Base-by-base conservation (phyloP, 495 filamentous ascomycete genomes). In the Ramalina peruviana region DNA sequence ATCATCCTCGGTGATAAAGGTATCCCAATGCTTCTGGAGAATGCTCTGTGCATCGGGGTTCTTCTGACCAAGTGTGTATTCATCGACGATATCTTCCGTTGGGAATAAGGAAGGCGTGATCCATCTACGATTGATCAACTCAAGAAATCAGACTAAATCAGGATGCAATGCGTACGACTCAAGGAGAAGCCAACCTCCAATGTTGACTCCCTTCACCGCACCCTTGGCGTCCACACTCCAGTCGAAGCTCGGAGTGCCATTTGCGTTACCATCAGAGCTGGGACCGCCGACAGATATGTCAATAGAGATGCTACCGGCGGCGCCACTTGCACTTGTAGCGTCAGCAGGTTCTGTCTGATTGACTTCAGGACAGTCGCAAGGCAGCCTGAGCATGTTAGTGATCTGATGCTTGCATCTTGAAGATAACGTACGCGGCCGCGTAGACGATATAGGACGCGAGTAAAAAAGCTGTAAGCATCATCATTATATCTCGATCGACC, bases 1-100 rank as follows among this genome's bases (percentile, higher is more conserved):
- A 60, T 88, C 85, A 27, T 63, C 67, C 49, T 75, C 60, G 5
- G 76, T 80, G 57, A 86, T 77, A 66, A 74, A 88, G 51, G 63
- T 68, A 47, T 62, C 59, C 80, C 80, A 84, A 57, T 84, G 80
- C 38, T 67, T 39, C 3, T 66, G 59, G 39, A 84, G 63, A 17
- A 66, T 62, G 21, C 57, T 51, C 20, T 63, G 58, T 26, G 76
- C 76, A 40, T 68, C 66, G 54, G 36, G 78, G 75, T 30, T 78
- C 58, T 25, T 54, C 59, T 67, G 46, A 39, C 74, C 74, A 26
- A 78, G 62, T 1, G 75, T 78, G 59, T 71, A 83, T 59, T 84
- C 80, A 51, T 84, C 80, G 10, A 81, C 71, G 15, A 69, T 73
- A 5, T 52, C 49, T 1, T 38, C n/a, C 3, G 66, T 67, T 15